A percentile compares a stretch with the other conserved stretches of the same genome.
These are phyloP conservation scores for Aspergillus baeticus DNA, from an alignment of 495 filamentous ascomycete genomes.

Conservation along the genomic window DNA sequence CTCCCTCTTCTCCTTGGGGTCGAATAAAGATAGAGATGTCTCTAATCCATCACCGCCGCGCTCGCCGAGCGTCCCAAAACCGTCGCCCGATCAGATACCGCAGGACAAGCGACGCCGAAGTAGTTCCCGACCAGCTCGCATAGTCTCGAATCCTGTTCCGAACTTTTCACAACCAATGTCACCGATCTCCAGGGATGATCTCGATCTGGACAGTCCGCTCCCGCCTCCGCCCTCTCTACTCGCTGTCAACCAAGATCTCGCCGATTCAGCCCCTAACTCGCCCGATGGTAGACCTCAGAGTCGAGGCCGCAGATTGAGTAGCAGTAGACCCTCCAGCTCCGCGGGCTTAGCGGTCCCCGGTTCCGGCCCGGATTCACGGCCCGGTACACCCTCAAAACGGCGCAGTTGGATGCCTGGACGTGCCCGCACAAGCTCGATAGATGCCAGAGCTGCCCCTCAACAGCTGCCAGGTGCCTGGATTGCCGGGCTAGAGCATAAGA, in stretches of 20 bases:
- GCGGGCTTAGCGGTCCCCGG: conserved; percentile 39
- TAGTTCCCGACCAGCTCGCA: conserved; percentile 36
- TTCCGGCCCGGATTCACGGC: conserved; percentile 36
- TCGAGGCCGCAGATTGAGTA: conserved; percentile 37
- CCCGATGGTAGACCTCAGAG: conserved; percentile 38
- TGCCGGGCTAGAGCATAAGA: conserved; percentile 52
- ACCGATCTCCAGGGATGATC: conserved; percentile 25
- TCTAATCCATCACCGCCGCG: conserved; percentile 27
- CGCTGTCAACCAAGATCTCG: conserved; percentile 42
- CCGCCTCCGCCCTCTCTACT: conserved; percentile 45
- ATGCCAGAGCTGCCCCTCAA: conserved; percentile 18
- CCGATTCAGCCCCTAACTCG: conserved; percentile 32
- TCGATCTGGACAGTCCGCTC: conserved; percentile 36
- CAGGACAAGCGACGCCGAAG: conserved; percentile 31
- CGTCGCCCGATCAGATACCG: conserved; percentile 24
- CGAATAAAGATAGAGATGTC: conserved; percentile 38
- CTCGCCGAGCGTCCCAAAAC: conserved; percentile 24
- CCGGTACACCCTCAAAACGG: conserved; percentile 43
- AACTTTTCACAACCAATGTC: conserved; percentile 30
- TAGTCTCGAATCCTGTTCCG: conserved; percentile 36
- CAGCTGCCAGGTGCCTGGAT: conserved; percentile 57
- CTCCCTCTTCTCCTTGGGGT: conserved; percentile 45
- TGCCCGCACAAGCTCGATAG: conserved; percentile 37
- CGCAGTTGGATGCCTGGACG: conserved; percentile 57
- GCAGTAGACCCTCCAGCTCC: conserved; percentile 36